Percentiles rank a stretch among this genome's conserved stretches.
Evolutionary conservation across 345 rosid species (phyloP).

Genomic region (Populus davidiana): DNA sequence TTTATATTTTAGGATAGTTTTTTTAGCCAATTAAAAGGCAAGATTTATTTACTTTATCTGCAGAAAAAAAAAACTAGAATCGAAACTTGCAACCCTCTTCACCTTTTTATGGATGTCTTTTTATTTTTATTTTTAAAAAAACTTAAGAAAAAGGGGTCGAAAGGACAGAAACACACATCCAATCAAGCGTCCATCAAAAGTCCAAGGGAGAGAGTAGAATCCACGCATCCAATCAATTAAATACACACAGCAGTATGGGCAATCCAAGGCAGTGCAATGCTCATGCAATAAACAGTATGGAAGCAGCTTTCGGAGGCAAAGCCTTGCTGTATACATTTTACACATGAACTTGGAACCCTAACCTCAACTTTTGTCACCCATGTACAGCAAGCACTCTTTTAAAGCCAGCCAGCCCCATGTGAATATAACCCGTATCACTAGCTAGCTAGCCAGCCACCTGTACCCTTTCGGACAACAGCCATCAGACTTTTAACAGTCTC

Average conservation of each 20-base stretch:
- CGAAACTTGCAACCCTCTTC: too few species aligned
- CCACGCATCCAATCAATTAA: conserved; percentile 11
- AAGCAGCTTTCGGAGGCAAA: too few species aligned
- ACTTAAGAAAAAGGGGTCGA: neutral
- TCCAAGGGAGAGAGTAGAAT: neutral
- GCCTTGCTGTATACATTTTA: too few species aligned
- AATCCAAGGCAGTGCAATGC: neutral
- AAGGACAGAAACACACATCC: neutral
- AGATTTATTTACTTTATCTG: too few species aligned
- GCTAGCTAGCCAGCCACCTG: neutral
- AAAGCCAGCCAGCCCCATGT: conserved; percentile 10
- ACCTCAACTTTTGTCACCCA: neutral
- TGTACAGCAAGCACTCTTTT: neutral
- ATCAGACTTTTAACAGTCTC: neutral
- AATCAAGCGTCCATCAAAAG: conserved; percentile 37
- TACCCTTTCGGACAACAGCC: neutral
- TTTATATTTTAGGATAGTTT: too few species aligned
- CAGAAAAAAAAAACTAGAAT: neutral
- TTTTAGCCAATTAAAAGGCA: too few species aligned
- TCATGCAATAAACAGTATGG: too few species aligned
- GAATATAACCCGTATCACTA: neutral
- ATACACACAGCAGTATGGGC: neutral
- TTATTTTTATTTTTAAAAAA: too few species aligned
- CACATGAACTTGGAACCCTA: too few species aligned
- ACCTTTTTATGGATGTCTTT: too few species aligned